Evolutionary conservation across 164 flowering plant genomes (phyloP).

Genomic region (Houttuynia cordata): DNA sequence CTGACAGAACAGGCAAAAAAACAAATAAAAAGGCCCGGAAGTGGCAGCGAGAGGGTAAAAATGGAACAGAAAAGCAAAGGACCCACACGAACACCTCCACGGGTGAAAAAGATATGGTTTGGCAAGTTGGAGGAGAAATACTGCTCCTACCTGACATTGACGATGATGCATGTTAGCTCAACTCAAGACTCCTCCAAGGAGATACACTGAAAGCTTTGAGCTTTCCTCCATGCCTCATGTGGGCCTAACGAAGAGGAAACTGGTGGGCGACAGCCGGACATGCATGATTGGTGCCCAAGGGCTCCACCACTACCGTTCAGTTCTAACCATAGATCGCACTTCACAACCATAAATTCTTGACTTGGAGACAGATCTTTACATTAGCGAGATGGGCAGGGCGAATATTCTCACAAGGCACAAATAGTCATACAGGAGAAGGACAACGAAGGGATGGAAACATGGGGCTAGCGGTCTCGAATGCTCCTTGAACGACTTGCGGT

Average conservation of each 20-base stretch:
- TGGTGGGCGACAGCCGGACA: background rate
- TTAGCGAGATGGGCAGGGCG: background rate
- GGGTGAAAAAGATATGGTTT: constrained; percentile 3
- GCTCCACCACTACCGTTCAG: background rate
- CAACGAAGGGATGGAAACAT: background rate
- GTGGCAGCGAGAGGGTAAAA: background rate
- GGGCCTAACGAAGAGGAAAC: background rate
- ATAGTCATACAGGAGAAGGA: background rate
- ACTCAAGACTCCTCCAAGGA: too few relatives aligned
- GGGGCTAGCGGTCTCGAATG: background rate
- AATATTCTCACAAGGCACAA: constrained; percentile 2
- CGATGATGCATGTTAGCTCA: constrained; percentile 12
- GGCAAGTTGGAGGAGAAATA: constrained; percentile 17
- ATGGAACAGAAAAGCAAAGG: background rate
- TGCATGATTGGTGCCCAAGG: background rate
- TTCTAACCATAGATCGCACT: background rate
- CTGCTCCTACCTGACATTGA: constrained; percentile 12
- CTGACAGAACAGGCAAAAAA: too few relatives aligned
- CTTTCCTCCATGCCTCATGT: background rate
- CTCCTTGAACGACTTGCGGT: background rate
- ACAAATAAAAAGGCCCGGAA: constrained; percentile 7
- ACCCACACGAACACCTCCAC: constrained; percentile 7
- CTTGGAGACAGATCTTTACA: background rate
- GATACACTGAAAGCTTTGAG: too few relatives aligned
- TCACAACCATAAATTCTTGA: background rate